Base-by-base conservation (phyloP, 495 filamentous ascomycete species). In the Xylaria castorea region DNA sequence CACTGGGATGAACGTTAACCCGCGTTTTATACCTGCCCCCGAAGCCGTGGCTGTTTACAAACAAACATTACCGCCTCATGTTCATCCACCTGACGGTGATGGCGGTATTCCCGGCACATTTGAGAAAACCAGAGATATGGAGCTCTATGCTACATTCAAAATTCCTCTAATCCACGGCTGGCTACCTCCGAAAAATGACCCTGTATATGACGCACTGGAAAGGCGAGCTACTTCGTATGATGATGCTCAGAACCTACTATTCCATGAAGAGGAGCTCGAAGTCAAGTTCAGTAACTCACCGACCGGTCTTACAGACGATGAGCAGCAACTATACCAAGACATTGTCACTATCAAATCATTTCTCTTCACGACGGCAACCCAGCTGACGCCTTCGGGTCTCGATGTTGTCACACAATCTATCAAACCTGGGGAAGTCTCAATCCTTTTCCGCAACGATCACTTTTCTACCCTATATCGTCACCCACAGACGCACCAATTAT, bases 1-100 rank as follows among this genome's bases (percentile, higher is more conserved):
- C 78, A 98, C 95, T 1, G 96, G 96, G 48, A 97, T 99, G 95
- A 98, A 98, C 77, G 96, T 98, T 58, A 98, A 99, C 76, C 96
- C 96, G 48, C 91, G 92, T 22, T 93, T 97, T 69, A 87, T 94
- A n/a, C 82, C 83, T 5, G 75, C 79, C 36, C 48, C 81, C 16
- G 77, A 84, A 18, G 81, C 82, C 68, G 65, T 83, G 22, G 75
- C 81, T 25, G 83, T 80, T 18, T 80, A 89, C 66, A 83, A 83
- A 66, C 79, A 82, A 44, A 84, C 80, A 25, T 83, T 77, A 1
- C 79, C 80, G 18, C 81, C 79, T n/a, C 81, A 85, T 64, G 70
- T 83, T 20, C 81, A 82, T 65, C 80, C 80, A 38, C 78, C 81
- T 66, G 79, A 87, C 30, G 85, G 85, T 69, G 84, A 80, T 75